Conservation (phyloP, 140 eudicot species). For the Anethum foeniculum region DNA sequence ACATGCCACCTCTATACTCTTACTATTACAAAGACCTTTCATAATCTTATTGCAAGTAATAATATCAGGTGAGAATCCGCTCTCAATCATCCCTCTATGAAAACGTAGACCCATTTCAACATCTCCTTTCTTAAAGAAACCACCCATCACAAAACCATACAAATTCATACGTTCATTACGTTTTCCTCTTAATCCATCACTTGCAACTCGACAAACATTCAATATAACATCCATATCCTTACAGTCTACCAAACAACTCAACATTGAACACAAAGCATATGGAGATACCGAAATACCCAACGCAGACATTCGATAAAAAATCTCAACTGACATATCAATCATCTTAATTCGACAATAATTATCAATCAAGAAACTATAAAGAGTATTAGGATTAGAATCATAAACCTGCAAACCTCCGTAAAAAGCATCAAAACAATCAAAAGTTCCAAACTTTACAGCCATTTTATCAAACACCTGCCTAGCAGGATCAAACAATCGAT, state of each 20-base stretch:
- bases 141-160: conserved; percentile 51
- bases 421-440: conserved; percentile 45
- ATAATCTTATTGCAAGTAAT: conserved; percentile 58
- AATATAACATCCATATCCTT: conserved; percentile 21
- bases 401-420: conserved; percentile 25
- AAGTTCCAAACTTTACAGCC: conserved; percentile 29
- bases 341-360: conserved; percentile 46
- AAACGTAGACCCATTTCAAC: conserved; percentile 36
- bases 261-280: conserved; percentile 38
- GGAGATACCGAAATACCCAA: conserved; percentile 35
- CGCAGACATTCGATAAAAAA: conserved; percentile 31
- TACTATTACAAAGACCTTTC: conserved; percentile 39
- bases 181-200: conserved; percentile 13
- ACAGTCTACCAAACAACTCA: conserved; percentile 41
- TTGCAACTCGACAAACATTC: conserved; percentile 25
- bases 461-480: conserved; percentile 52
- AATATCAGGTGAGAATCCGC: conserved; percentile 26
- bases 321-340: conserved; percentile 34
- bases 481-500: conserved; percentile 52
- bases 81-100: conserved; percentile 31
- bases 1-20: conserved; percentile 24
- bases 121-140: conserved; percentile 43
- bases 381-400: conserved; percentile 36
- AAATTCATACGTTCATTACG: conserved; percentile 22
- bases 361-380: conserved; percentile 52